phyloP scores from a whole-genome alignment of 129 eudicot genomes.

The Helianthus tuberosus region DNA sequence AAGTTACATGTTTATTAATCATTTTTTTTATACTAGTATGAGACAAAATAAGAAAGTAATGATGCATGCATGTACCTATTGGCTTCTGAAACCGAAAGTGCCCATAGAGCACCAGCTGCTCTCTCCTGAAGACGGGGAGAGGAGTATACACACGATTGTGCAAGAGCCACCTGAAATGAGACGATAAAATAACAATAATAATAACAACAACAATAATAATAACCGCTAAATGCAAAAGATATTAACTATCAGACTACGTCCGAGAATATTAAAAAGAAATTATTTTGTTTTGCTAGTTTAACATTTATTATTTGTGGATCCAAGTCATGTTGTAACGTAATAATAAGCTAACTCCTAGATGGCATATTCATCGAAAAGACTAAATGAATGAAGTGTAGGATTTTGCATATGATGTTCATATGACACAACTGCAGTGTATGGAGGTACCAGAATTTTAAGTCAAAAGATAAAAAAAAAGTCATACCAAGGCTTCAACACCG shows the following conservation, averaged over 20 bases:
- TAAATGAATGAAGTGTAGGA: not conserved
- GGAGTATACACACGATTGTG: conserved; percentile 71
- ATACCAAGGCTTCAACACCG: conserved; percentile 97
- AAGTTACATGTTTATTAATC: too few relatives aligned
- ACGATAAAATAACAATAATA: conserved; percentile 4
- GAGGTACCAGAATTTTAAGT: conserved; percentile 8
- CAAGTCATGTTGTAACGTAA: too few relatives aligned
- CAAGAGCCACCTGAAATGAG: conserved; percentile 72
- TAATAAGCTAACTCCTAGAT: too few relatives aligned
- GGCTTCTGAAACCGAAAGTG: conserved; percentile 86
- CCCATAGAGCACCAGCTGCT: conserved; percentile 99
- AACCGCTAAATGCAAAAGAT: not conserved
- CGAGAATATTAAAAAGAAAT: too few relatives aligned
- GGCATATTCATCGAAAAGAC: too few relatives aligned
- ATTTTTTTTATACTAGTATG: too few relatives aligned
- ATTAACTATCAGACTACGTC: not conserved
- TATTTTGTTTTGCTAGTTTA: too few relatives aligned
- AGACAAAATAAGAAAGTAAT: not conserved
- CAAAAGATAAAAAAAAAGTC: not conserved
- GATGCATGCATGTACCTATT: conserved; percentile 56
- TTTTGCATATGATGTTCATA: conserved; percentile 1
- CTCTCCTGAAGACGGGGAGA: conserved; percentile 95
- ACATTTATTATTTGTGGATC: too few relatives aligned
- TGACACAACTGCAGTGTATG: not conserved
- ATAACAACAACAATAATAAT: not conserved